These are phyloP conservation scores for Lecanosticta acicola DNA, from an alignment of 2,329 filamentous ascomycete genomes.

Conservation along the genomic window DNA sequence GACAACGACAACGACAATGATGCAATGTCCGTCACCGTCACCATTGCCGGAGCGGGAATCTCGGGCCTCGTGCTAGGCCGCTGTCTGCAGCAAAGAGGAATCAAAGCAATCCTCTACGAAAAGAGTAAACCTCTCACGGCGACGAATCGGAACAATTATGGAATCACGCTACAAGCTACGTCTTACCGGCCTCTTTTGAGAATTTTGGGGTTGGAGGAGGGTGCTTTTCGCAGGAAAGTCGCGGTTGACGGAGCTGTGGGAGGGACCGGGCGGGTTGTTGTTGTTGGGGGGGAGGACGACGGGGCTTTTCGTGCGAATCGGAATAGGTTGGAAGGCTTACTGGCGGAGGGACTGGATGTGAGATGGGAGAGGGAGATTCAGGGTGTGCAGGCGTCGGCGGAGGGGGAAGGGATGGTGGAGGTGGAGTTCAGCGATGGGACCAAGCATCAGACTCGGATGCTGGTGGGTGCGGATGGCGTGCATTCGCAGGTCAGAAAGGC, in stretches of 20 bases:
- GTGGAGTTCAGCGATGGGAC: slow-evolving; percentile 7
- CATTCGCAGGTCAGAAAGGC: slow-evolving; percentile 33
- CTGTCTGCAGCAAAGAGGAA: slow-evolving; percentile 31
- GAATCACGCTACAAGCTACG: slow-evolving; percentile 35
- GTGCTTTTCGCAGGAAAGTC: slow-evolving; percentile 28
- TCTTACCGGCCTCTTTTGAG: slow-evolving; percentile 32
- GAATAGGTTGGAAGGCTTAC: slow-evolving; percentile 31
- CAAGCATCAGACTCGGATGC: slow-evolving; percentile 12
- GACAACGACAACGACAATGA: no score
- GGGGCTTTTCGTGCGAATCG: slow-evolving; percentile 35
- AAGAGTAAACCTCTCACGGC: slow-evolving; percentile 21
- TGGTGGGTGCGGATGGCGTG: slow-evolving; percentile 36
- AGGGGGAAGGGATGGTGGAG: slow-evolving; percentile 1
- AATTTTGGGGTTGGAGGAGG: slow-evolving; percentile 31
- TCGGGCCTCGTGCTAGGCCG: slow-evolving; percentile 39
- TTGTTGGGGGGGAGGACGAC: background rate
- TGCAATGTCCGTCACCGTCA: no score
- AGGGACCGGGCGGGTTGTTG: slow-evolving; percentile 24
- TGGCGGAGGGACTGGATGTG: slow-evolving; percentile 36
- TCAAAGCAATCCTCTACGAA: slow-evolving; percentile 34
- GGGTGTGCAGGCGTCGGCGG: slow-evolving; percentile 1
- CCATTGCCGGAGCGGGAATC: slow-evolving; percentile 43
- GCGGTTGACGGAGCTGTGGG: slow-evolving; percentile 30
- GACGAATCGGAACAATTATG: slow-evolving; percentile 33
- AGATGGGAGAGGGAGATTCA: slow-evolving; percentile 29